Evolutionary conservation across 2,329 filamentous ascomycete genomes (phyloP).

Genomic region (Apiospora phragmitis): DNA sequence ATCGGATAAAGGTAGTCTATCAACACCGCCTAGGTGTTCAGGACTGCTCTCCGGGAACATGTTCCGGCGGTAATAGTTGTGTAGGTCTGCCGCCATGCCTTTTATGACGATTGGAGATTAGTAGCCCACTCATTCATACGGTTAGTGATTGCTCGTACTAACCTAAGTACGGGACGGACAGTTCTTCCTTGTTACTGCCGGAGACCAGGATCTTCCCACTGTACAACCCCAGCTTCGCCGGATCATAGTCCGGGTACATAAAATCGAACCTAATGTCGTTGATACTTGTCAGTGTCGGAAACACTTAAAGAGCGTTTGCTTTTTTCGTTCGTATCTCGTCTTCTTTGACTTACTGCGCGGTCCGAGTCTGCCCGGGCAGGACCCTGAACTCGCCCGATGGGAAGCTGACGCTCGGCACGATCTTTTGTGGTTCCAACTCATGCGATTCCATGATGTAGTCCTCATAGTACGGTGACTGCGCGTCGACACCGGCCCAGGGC

Average conservation of each 20-base stretch:
- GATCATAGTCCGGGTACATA: slow-evolving; percentile 24
- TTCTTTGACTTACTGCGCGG: slow-evolving; percentile 17
- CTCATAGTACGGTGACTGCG: not conserved
- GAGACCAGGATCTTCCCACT: slow-evolving; percentile 32
- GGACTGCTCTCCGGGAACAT: slow-evolving; percentile 3
- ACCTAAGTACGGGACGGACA: slow-evolving; percentile 33
- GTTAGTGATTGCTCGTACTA: not conserved
- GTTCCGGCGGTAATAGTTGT: slow-evolving; percentile 1
- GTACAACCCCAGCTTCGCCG: slow-evolving; percentile 29
- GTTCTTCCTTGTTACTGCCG: slow-evolving; percentile 28
- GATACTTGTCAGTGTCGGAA: not conserved
- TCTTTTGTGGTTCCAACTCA: slow-evolving; percentile 16
- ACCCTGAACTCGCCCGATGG: slow-evolving; percentile 21
- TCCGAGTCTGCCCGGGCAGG: slow-evolving; percentile 21
- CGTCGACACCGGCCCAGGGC: slow-evolving; percentile 36
- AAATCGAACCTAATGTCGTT: slow-evolving; percentile 24
- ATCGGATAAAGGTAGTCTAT: not conserved
- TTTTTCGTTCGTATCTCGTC: too few species aligned
- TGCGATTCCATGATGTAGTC: slow-evolving; percentile 20
- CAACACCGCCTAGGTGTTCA: not conserved
- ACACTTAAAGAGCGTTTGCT: too few species aligned
- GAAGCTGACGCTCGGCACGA: slow-evolving; percentile 19
- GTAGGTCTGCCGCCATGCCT: slow-evolving; percentile 23
- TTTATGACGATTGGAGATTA: not conserved
- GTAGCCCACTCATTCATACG: not conserved